Base-by-base conservation (phyloP, 176 grass and related monocot genomes). In the Triticum aestivum region DNA sequence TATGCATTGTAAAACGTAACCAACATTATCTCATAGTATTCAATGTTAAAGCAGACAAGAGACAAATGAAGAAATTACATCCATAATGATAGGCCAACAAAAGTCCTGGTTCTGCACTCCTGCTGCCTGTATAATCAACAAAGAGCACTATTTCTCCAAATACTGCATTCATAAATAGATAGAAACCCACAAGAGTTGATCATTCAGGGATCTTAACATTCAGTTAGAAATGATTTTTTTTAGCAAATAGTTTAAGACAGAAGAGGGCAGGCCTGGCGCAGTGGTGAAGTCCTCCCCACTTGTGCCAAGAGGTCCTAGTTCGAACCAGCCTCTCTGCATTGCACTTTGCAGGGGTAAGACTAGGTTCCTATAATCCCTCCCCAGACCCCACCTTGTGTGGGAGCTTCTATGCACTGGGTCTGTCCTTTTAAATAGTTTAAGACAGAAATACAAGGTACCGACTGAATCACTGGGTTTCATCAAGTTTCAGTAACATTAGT, bases 101-200 rank as follows among this genome's bases (percentile, higher is more conserved):
- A 72, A 75, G n/a, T 24, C 45, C 7, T 58, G 32, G n/a, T 33
- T 33, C 1, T 24, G n/a, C 29, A 54, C 33, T 79, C 5, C 11
- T 61, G 47, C 56, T 39, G 32, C 38, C 75, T 37, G 18, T 82
- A 5, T 68, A 81, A 86, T 42, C 51, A 77, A 76, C 26, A 15
- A 79, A 77, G 11, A 37, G 20, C 20, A 64, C 5, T 13, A 21
- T 67, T 45, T 47, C 12, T 81, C 20, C 20, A 81, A 66, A 73
- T 56, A 84, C 13, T 54, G 47, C 68, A 89, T 44, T 34, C 24
- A 80, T 35, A 67, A 75, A 59, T 67, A 69, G 35, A 35, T 41
- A 32, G 61, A 54, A 38, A 47, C 27, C 20, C 18, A 69, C 11
- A 15, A 54, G 59, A 66, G 33, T 41, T 79, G 39, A 75, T 32